Conservation (phyloP, 2,329 filamentous ascomycete genomes). For the Neurospora sp. region DNA sequence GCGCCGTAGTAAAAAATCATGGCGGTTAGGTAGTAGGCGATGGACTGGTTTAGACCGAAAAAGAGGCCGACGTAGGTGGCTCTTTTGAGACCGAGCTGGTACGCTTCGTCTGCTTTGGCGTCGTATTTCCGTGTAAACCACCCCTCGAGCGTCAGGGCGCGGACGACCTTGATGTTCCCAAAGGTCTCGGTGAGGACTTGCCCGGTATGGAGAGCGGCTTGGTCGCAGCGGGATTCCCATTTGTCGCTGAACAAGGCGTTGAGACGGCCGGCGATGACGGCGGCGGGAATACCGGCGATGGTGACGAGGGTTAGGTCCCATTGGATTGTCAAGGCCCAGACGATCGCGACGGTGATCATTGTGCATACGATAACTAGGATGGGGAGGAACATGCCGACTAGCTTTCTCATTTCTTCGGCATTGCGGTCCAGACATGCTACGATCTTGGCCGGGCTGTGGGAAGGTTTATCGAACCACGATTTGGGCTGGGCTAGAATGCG, state of each 20-base stretch:
- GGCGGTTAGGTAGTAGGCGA: conserved; percentile 61
- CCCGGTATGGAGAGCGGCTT: conserved; percentile 48
- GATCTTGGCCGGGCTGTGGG: conserved; percentile 54
- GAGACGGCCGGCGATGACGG: conserved; percentile 54
- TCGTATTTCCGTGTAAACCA: conserved; percentile 59
- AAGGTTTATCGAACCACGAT: conserved; percentile 64
- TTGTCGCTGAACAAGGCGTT: conserved; percentile 56
- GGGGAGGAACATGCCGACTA: conserved; percentile 69
- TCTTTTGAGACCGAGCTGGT: conserved; percentile 48
- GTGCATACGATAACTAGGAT: conserved; percentile 54
- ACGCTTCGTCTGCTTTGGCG: conserved; percentile 38
- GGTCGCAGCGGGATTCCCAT: conserved; percentile 63
- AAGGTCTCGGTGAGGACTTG: conserved; percentile 66
- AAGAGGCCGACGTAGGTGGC: conserved; percentile 59
- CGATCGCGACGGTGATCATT: conserved; percentile 59
- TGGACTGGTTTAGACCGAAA: conserved; percentile 68
- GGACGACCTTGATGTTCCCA: conserved; percentile 67
- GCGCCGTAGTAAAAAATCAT: conserved; percentile 79
- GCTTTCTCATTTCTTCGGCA: conserved; percentile 77
- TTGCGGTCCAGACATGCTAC: conserved; percentile 67
- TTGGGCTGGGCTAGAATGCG: conserved; percentile 66
- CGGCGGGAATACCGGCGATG: conserved; percentile 55
- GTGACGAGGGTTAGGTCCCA: conserved; percentile 78
- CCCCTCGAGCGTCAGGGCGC: conserved; percentile 61
- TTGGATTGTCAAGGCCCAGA: conserved; percentile 63